phyloP scores from a whole-genome alignment of 768 basidiomycete species.

The Suillus plorans region DNA sequence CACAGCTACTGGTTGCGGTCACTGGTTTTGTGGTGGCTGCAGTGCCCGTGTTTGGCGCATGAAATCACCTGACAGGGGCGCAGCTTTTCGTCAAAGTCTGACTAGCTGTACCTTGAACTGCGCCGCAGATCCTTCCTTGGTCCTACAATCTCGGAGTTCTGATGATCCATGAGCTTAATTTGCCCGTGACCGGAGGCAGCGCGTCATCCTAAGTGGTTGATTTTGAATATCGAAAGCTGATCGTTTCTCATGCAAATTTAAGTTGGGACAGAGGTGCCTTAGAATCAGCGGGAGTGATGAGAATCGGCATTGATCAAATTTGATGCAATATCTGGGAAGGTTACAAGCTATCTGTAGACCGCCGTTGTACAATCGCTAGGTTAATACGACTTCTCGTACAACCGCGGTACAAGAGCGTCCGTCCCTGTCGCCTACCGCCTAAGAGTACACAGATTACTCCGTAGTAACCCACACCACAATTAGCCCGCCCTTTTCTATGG shows the following conservation, averaged over 20 bases:
- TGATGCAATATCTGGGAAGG: not conserved
- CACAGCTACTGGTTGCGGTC: not conserved
- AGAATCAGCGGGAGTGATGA: not conserved
- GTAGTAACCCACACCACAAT: not conserved
- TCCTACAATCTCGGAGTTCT: not conserved
- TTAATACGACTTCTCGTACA: not conserved
- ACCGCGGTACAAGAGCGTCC: not conserved
- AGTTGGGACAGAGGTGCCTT: not conserved
- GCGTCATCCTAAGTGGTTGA: not conserved
- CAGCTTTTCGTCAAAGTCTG: not conserved
- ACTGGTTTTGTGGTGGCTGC: not conserved
- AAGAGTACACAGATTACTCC: constrained; percentile 1
- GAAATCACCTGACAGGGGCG: not conserved
- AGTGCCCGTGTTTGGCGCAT: not conserved
- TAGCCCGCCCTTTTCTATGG: not conserved
- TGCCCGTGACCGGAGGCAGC: not conserved
- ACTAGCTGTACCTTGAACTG: too few species aligned
- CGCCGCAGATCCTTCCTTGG: not conserved
- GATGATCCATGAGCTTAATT: not conserved
- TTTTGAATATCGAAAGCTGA: not conserved
- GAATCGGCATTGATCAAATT: not conserved
- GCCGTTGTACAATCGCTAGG: not conserved
- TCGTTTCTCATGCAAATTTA: not conserved
- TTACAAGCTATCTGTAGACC: not conserved
- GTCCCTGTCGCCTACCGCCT: not conserved